Evolutionary conservation across 345 rosid genomes (phyloP).

Genomic region (Euphorbia peplus): DNA sequence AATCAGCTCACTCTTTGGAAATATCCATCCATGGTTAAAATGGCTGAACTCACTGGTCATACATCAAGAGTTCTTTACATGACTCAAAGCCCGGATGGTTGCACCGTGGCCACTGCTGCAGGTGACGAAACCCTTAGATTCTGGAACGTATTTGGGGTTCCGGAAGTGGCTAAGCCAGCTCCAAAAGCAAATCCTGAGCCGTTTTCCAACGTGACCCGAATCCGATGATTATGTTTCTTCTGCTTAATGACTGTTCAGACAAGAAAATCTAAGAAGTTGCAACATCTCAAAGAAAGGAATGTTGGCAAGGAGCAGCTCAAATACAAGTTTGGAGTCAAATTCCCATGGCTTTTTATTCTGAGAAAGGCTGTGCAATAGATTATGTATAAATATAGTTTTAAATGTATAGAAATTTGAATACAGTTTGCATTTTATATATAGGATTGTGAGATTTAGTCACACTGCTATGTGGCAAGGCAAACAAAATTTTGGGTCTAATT

Average conservation of each 20-base stretch:
- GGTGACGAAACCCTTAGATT: constrained; percentile 66
- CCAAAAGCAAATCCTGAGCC: constrained; percentile 50
- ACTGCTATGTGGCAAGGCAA: no score
- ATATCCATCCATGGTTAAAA: constrained; percentile 52
- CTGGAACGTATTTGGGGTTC: constrained; percentile 69
- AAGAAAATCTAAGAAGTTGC: background rate
- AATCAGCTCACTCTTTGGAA: constrained; percentile 51
- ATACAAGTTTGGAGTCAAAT: no score
- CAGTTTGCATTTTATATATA: no score
- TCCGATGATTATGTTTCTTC: constrained; percentile 35
- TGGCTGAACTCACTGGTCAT: constrained; percentile 45
- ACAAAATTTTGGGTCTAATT: no score
- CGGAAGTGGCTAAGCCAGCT: constrained; percentile 53
- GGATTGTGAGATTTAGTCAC: no score
- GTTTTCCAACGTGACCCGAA: constrained; percentile 49
- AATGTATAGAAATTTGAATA: no score
- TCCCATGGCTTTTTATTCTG: no score
- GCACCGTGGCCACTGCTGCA: constrained; percentile 75
- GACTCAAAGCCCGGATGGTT: constrained; percentile 75
- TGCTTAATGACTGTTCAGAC: background rate
- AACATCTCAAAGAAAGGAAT: no score
- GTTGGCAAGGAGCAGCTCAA: no score
- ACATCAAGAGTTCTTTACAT: constrained; percentile 52
- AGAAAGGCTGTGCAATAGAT: no score
- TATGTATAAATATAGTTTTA: no score